Conservation (phyloP, 225 moss, liverwort and hornwort species). For the Antitrichia curtipendula region DNA sequence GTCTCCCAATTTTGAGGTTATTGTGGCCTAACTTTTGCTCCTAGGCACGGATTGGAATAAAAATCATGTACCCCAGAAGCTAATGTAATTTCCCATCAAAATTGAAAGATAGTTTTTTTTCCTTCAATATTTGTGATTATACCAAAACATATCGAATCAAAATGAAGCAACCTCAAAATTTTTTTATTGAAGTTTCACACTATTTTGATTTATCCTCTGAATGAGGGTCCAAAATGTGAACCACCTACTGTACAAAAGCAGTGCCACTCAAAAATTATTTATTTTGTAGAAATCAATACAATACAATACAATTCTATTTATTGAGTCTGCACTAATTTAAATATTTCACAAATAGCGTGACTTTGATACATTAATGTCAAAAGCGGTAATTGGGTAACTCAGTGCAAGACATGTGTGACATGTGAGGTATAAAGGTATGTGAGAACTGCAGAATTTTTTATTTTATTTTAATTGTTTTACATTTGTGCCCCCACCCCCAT, state of each 20-base stretch:
- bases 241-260: not conserved
- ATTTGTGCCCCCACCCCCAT: not conserved
- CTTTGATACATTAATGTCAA: too few relatives aligned
- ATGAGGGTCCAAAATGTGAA: not conserved
- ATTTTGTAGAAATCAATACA: not conserved
- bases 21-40: not conserved
- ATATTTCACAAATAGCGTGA: not conserved
- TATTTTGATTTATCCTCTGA: not conserved
- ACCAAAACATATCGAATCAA: not conserved
- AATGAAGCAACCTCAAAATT: not conserved
- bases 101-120: too few relatives aligned
- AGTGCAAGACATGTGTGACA: not conserved
- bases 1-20: not conserved
- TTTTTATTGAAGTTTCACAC: too few relatives aligned
- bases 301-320: too few relatives aligned
- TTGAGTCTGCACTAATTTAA: not conserved
- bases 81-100: too few relatives aligned
- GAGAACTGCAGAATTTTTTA: too few relatives aligned
- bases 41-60: accelerated
- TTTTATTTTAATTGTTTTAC: too few relatives aligned
- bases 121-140: too few relatives aligned
- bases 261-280: not conserved
- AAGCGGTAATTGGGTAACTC: not conserved
- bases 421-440: not conserved
- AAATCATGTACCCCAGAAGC: accelerated